Percentiles rank a stretch among this genome's conserved stretches.
phyloP scores from a whole-genome alignment of 805 yeast species.

The Metschnikowia amazonensis region DNA sequence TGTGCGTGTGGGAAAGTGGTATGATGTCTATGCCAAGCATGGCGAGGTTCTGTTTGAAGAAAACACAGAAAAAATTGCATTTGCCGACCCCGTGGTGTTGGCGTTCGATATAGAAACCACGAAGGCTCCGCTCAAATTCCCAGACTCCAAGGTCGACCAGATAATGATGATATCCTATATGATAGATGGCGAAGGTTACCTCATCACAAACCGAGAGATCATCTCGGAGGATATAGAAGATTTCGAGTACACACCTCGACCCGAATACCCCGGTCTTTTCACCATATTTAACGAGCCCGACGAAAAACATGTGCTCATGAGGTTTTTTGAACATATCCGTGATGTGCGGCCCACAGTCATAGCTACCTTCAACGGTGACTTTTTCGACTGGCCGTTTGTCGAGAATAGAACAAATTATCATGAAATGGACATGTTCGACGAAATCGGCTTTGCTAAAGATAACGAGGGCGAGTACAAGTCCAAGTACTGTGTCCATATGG shows the following conservation, averaged over 20 bases:
- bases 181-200: constrained; percentile 96
- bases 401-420: constrained; percentile 82
- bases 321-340: constrained; percentile 86
- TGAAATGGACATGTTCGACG: constrained; percentile 83
- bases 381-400: constrained; percentile 98
- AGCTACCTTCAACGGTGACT: constrained; percentile 97
- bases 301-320: constrained; percentile 67
- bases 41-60: constrained; percentile 54
- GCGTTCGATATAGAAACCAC: constrained; percentile 99
- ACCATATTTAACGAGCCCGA: constrained; percentile 86
- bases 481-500: constrained; percentile 92
- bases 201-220: constrained; percentile 91
- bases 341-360: constrained; percentile 94
- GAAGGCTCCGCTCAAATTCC: constrained; percentile 92
- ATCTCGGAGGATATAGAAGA: constrained; percentile 93
- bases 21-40: constrained; percentile 63
- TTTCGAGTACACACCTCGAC: constrained; percentile 95
- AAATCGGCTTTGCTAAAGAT: constrained; percentile 91
- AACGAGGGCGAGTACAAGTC: constrained; percentile 90
- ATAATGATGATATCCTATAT: constrained; percentile 99
- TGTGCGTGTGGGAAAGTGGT: constrained; percentile 95
- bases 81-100: constrained; percentile 94
- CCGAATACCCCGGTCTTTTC: constrained; percentile 89
- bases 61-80: constrained; percentile 73
- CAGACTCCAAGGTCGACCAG: constrained; percentile 86